Base-by-base conservation (phyloP, 331 rosid species). In the Prunus yedoensis region DNA sequence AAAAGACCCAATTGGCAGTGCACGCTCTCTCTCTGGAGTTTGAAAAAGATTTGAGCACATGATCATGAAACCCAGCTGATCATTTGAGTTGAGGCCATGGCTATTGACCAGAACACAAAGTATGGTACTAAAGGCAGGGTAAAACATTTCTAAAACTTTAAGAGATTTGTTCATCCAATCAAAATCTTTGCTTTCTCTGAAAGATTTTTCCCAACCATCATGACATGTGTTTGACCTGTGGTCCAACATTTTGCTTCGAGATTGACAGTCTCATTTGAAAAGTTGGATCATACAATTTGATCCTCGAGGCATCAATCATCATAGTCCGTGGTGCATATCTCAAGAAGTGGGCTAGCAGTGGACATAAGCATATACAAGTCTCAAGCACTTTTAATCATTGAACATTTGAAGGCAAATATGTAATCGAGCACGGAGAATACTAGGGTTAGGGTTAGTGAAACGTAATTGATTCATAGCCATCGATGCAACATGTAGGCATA, bases 291-390 rank as follows among this genome's bases (percentile, higher is more conserved):
- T 66, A 20, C 61, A 30, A 28, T 32, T 62, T 45, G 68, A 75
- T 45, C 51, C n/a, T 68, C 17, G 68, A 78, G 53, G 74, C 71
- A 67, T 63, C 71, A 43, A 27, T 66, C 54, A 84, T 76, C 82
- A 79, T 75, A 25, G 8, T 63, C 57, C 68, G 65, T 7, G 65
- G 51, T 50, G 54, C 21, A 38, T 35, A 35, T 35, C 70, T 74
- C 13, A 51, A 64, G 66, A 76, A 70, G 81, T 79, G 87, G 86
- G 82, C 60, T 54, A 45, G 18, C 28, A 54, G 57, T 78, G 69
- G 70, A 32, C 65, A 14, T 6, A 13, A 16, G 35, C 41, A 11
- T 56, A n/a, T 56, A n/a, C 28, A 56, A 52, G 43, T 38, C 43
- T 38, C 9, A 38, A 6, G 8, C 21, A 17, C 10, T 17, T n/a